These are phyloP conservation scores for Metarhizium sp. DNA, from an alignment of 2,329 filamentous ascomycete genomes.

Conservation along the genomic window DNA sequence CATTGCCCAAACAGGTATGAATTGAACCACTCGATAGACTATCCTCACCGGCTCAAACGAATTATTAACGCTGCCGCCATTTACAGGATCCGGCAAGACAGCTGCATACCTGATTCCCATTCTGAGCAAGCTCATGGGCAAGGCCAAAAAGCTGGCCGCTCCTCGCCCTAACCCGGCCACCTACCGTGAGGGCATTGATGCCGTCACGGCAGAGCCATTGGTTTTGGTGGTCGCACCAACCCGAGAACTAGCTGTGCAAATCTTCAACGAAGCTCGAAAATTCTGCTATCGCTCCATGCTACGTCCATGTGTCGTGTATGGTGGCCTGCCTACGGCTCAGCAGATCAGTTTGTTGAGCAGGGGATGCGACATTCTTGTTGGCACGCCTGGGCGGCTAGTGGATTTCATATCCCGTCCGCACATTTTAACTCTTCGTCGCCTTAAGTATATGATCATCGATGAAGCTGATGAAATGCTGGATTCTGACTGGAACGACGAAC, in stretches of 20 bases:
- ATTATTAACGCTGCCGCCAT: background rate
- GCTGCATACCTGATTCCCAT: conserved; percentile 87
- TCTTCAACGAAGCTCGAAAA: conserved; percentile 88
- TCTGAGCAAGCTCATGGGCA: conserved; percentile 87
- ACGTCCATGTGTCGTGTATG: conserved; percentile 82
- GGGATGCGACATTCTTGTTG: conserved; percentile 85
- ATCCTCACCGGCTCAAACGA: background rate
- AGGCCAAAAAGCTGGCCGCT: conserved; percentile 79
- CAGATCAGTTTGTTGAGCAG: conserved; percentile 66
- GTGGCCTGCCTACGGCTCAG: conserved; percentile 62
- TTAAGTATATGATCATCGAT: conserved; percentile 78
- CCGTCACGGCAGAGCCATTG: conserved; percentile 71
- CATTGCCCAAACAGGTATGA: conserved; percentile 81
- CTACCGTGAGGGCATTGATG: conserved; percentile 38
- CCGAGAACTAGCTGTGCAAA: conserved; percentile 85
- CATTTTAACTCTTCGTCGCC: conserved; percentile 61
- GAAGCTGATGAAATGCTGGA: conserved; percentile 92
- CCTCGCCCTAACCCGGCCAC: conserved; percentile 57
- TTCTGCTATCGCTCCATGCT: conserved; percentile 94
- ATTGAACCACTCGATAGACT: background rate
- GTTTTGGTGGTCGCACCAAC: conserved; percentile 80
- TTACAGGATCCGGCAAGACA: conserved; percentile 85
- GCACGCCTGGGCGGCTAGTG: conserved; percentile 74
- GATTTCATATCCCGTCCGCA: conserved; percentile 71
- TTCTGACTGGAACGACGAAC: conserved; percentile 66